Conservation (phyloP, 1,139 yeast genomes). For the Saccharomyces uvarum region DNA sequence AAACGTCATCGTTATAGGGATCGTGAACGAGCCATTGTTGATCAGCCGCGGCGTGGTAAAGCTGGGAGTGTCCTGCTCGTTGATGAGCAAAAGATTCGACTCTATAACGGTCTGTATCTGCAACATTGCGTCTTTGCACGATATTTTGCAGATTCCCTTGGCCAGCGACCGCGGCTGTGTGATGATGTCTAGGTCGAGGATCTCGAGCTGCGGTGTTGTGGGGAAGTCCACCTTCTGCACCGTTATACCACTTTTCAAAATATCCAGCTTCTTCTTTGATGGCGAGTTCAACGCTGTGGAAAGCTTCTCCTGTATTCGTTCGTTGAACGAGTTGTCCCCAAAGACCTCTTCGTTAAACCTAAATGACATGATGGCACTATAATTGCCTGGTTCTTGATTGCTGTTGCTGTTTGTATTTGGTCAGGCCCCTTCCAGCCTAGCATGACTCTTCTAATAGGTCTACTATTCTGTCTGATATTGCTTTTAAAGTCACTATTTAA, state of each 20-base stretch:
- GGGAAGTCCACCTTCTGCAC: constrained; percentile 29
- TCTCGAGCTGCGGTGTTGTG: constrained; percentile 29
- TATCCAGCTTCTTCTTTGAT: constrained; percentile 14
- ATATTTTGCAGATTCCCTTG: constrained; percentile 30
- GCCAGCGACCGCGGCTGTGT: constrained; percentile 26
- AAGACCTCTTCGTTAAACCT: constrained; percentile 26
- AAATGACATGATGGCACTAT: constrained; percentile 23
- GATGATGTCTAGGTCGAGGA: constrained; percentile 29
- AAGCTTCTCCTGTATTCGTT: constrained; percentile 24
- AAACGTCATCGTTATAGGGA: constrained; percentile 32
- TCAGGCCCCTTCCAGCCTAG: background rate
- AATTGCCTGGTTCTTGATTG: background rate
- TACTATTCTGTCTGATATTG: background rate
- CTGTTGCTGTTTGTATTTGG: background rate
- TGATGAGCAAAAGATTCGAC: constrained; percentile 27
- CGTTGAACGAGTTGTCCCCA: constrained; percentile 28
- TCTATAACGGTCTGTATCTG: constrained; percentile 31
- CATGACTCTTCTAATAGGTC: background rate
- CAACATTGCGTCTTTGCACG: constrained; percentile 27
- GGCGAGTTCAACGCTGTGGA: constrained; percentile 25
- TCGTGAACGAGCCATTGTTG: constrained; percentile 30
- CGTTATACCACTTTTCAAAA: constrained; percentile 27
- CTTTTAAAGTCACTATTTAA: background rate
- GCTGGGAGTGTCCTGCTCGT: constrained; percentile 24
- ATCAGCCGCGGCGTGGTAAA: constrained; percentile 30